Percentiles rank a stretch among this genome's conserved stretches.
Conservation (phyloP, 208 protist genomes). For the Trypanosoma lewisi region DNA sequence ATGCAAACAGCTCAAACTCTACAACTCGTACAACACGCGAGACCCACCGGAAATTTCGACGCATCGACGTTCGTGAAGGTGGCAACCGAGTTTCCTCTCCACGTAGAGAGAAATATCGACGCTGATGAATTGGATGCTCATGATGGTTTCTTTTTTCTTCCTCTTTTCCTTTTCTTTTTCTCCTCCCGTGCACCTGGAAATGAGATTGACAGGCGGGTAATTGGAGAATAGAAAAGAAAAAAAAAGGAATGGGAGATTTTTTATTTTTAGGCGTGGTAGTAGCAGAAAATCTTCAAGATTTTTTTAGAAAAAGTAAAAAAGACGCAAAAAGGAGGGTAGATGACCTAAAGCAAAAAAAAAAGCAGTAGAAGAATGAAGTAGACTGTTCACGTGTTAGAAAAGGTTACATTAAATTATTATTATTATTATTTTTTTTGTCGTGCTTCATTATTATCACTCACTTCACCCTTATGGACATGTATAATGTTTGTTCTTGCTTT, state of each 20-base stretch:
- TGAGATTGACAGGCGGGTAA: too few species aligned
- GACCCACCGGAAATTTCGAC: constrained; percentile 15
- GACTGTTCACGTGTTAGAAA: background rate
- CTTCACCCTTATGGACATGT: background rate
- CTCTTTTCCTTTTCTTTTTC: too few species aligned
- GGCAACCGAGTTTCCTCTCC: background rate
- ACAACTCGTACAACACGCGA: background rate
- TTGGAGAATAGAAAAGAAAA: too few species aligned
- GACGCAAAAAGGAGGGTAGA: background rate
- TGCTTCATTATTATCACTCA: background rate
- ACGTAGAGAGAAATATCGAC: background rate
- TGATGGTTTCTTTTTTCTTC: too few species aligned
- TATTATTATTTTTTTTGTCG: background rate
- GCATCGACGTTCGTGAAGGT: constrained; percentile 11
- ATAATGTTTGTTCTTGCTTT: background rate
- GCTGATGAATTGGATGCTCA: too few species aligned
- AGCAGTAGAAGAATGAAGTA: too few species aligned
- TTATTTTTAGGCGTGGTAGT: too few species aligned
- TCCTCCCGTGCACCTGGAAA: too few species aligned
- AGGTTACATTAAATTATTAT: constrained; percentile 1
- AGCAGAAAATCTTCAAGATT: too few species aligned
- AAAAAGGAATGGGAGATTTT: too few species aligned
- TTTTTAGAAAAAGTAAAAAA: too few species aligned
- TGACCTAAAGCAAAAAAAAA: background rate
- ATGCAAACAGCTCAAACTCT: constrained; percentile 3